Base-by-base conservation (phyloP, 768 basidiomycete species). In the Cystobasidium tubakii region DNA sequence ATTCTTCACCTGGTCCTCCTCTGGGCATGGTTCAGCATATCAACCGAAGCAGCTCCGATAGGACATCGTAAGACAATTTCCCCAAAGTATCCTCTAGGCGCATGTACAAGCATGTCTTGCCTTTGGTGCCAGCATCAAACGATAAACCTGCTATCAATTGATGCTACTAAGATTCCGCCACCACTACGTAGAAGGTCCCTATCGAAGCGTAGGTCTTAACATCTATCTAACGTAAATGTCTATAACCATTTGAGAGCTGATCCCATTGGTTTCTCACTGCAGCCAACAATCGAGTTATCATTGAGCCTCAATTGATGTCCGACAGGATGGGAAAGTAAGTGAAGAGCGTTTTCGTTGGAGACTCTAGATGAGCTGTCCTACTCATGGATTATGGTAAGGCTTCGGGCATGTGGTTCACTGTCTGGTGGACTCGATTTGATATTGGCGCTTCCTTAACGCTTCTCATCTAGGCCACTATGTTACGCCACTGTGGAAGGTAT, bases 271-370 rank as follows among this genome's bases (percentile, higher is more conserved):
- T 25, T 29, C 15, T 60, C 57, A 12, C 57, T 34, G 57, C 57
- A 60, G 57, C 27, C 27, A 60, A 60, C 29, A 71, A 62, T 36
- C 34, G 43, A 10, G 55, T 71, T 44, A 71, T 71, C 54, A 71
- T 71, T 29, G 29, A 36, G 21, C 69, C 69, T 3, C 31, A 60
- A 23, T 9, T 60, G 10, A n/a, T 71, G 36, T 21, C 53, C 23
- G 34, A 29, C 27, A 71, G 34, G 55, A 55, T 15, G 21, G 55
- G 33, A 15, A 71, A 71, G 29, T 19, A 23, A 12, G 10, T 62
- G 15, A 29, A 44, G 21, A 71, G 69, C 54, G 54, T 71, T 3
- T 71, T 71, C 55, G 69, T 60, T n/a, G 55, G 69, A 71, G 29
- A 34, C 53, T 31, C 21, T 60, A 33, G 69, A 4, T 13, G 69